phyloP scores from a whole-genome alignment of 2,329 filamentous ascomycete species.

The Triangularia setosa region DNA sequence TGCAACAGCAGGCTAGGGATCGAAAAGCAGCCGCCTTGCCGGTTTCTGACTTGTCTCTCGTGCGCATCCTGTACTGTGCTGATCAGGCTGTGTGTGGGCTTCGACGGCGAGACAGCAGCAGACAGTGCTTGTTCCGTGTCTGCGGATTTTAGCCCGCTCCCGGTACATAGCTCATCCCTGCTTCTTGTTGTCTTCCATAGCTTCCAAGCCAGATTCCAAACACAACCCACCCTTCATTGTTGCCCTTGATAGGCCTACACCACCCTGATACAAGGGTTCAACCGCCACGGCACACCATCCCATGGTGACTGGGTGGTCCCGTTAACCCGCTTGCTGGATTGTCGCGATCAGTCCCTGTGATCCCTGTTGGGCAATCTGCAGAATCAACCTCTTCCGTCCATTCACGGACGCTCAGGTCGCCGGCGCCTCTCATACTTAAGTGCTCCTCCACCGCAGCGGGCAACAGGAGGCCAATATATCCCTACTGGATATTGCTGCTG shows the following conservation, averaged over 20 bases:
- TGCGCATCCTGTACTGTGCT: neutral
- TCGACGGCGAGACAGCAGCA: neutral
- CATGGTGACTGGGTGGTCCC: constrained; percentile 9
- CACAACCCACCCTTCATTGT: constrained; percentile 6
- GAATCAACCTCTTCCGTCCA: constrained; percentile 14
- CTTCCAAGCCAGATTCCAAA: constrained; percentile 23
- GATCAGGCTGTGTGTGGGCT: neutral
- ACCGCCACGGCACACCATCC: constrained; percentile 15
- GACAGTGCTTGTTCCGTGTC: neutral
- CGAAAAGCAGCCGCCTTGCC: constrained; percentile 8
- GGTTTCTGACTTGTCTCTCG: constrained; percentile 5
- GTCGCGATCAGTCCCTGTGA: constrained; percentile 22
- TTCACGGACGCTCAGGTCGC: constrained; percentile 8
- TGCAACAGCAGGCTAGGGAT: neutral
- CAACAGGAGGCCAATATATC: constrained; percentile 18
- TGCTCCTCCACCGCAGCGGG: constrained; percentile 16
- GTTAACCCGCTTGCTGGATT: constrained; percentile 26
- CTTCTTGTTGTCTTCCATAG: constrained; percentile 20
- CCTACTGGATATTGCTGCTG: constrained; percentile 23
- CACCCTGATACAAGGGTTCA: constrained; percentile 4
- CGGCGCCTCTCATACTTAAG: constrained; percentile 18
- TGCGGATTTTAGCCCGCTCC: constrained; percentile 14
- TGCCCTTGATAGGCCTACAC: constrained; percentile 1
- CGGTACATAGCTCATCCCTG: constrained; percentile 12
- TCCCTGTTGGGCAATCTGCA: constrained; percentile 27